Conservation (phyloP, 768 basidiomycete genomes). For the Pleurotus tuoliensis region DNA sequence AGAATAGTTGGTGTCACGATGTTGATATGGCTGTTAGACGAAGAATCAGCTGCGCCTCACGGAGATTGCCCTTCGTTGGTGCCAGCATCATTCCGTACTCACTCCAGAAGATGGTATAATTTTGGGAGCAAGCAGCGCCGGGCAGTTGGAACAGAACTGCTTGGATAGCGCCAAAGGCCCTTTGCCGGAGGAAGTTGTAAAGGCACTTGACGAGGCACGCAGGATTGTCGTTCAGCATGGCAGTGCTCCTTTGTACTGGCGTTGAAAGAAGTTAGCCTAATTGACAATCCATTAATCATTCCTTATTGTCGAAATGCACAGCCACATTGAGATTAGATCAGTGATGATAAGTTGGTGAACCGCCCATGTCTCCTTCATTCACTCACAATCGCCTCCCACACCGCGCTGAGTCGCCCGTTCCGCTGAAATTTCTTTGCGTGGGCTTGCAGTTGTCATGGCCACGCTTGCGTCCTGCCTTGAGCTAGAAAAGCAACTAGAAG, state of each 20-base stretch:
- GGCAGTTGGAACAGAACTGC: constrained; percentile 41
- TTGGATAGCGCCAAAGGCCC: constrained; percentile 48
- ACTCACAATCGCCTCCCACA: too few species aligned
- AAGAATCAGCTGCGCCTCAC: constrained; percentile 36
- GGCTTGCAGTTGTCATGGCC: background rate
- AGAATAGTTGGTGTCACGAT: too few species aligned
- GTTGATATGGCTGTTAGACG: constrained; percentile 20
- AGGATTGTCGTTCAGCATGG: constrained; percentile 30
- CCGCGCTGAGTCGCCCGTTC: background rate
- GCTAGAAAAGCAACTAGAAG: constrained; percentile 30
- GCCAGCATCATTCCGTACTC: constrained; percentile 44
- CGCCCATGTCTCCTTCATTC: background rate
- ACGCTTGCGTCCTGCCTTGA: background rate
- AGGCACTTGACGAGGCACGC: constrained; percentile 48
- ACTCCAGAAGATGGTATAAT: constrained; percentile 40
- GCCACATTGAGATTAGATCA: constrained; percentile 7
- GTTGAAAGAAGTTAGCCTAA: background rate
- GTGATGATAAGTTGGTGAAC: background rate
- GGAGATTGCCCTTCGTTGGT: constrained; percentile 46
- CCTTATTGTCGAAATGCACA: background rate
- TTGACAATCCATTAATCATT: too few species aligned
- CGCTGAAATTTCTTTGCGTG: background rate
- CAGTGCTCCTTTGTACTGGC: constrained; percentile 7
- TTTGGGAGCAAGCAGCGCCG: constrained; percentile 42
- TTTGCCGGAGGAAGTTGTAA: constrained; percentile 47